Conservation (phyloP, 2,329 filamentous ascomycete genomes). For the Fusarium papillatum region DNA sequence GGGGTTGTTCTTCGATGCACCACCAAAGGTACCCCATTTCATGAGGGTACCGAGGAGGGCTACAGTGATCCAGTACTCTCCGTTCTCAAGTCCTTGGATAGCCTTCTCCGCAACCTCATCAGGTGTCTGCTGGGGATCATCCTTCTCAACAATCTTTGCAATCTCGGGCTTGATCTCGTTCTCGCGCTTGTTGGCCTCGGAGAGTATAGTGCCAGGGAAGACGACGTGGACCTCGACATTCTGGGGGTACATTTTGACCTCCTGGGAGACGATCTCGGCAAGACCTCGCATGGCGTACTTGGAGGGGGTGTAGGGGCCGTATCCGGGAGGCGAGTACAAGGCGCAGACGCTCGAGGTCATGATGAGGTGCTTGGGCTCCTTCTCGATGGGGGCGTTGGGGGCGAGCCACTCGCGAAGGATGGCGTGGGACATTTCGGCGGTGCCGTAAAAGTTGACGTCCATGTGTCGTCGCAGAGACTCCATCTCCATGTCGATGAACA, state of each 20-base stretch:
- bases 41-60: constrained; percentile 80
- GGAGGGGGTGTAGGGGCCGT: constrained; percentile 84
- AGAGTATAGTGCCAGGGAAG: constrained; percentile 86
- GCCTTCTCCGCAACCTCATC: constrained; percentile 80
- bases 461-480: constrained; percentile 81
- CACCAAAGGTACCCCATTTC: constrained; percentile 71
- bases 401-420: constrained; percentile 82
- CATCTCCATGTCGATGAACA: constrained; percentile 83
- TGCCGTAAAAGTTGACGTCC: constrained; percentile 93
- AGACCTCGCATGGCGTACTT: constrained; percentile 90
- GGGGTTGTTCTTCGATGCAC: constrained; percentile 70
- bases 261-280: constrained; percentile 86
- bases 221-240: constrained; percentile 86
- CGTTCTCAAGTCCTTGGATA: constrained; percentile 82
- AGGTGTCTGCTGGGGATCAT: constrained; percentile 84
- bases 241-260: constrained; percentile 88
- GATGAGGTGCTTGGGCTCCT: constrained; percentile 80
- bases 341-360: constrained; percentile 86
- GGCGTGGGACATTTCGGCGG: constrained; percentile 87
- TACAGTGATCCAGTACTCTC: constrained; percentile 84
- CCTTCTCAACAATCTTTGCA: constrained; percentile 83
- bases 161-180: constrained; percentile 84
- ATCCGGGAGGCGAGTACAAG: constrained; percentile 85
- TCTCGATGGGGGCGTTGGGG: constrained; percentile 57
- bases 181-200: constrained; percentile 82